Evolutionary conservation across 192 early-diverging fungal species (phyloP).

Genomic region (Umbelopsis vinacea): DNA sequence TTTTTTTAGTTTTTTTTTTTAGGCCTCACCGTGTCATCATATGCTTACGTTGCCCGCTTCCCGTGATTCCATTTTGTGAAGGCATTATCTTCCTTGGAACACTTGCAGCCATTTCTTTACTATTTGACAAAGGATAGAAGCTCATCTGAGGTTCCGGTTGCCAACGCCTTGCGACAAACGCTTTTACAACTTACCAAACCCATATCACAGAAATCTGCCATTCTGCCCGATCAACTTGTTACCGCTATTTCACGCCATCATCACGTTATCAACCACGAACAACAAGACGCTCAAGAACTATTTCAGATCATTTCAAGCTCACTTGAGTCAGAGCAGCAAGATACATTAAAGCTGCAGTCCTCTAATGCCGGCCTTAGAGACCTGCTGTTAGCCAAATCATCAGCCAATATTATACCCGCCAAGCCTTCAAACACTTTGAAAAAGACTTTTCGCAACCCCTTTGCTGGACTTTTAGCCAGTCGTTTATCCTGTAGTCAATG

Average conservation of each 20-base stretch:
- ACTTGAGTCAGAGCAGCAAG: constrained; percentile 60
- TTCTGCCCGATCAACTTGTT: constrained; percentile 68
- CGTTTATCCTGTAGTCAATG: constrained; percentile 79
- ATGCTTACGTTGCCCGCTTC: constrained; percentile 11
- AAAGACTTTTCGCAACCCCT: constrained; percentile 55
- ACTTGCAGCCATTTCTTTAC: not conserved
- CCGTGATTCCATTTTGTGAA: constrained; percentile 4
- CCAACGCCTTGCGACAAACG: constrained; percentile 26
- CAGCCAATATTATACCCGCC: constrained; percentile 22
- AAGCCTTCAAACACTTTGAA: not conserved
- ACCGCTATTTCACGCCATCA: constrained; percentile 59
- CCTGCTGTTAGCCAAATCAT: not conserved
- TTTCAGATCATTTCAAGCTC: constrained; percentile 80
- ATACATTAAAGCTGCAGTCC: not conserved
- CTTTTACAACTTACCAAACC: constrained; percentile 42
- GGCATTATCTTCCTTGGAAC: constrained; percentile 13
- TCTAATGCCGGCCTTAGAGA: constrained; percentile 11
- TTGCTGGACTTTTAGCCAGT: constrained; percentile 77
- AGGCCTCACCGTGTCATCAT: not conserved
- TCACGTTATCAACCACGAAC: constrained; percentile 68
- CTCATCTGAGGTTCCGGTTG: constrained; percentile 14
- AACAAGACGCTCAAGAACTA: constrained; percentile 93
- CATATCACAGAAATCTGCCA: constrained; percentile 38
- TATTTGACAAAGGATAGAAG: not conserved
- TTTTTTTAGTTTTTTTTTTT: not conserved